phyloP scores from a whole-genome alignment of 2,329 filamentous ascomycete genomes.

The Hymenoscyphus infarciens region DNA sequence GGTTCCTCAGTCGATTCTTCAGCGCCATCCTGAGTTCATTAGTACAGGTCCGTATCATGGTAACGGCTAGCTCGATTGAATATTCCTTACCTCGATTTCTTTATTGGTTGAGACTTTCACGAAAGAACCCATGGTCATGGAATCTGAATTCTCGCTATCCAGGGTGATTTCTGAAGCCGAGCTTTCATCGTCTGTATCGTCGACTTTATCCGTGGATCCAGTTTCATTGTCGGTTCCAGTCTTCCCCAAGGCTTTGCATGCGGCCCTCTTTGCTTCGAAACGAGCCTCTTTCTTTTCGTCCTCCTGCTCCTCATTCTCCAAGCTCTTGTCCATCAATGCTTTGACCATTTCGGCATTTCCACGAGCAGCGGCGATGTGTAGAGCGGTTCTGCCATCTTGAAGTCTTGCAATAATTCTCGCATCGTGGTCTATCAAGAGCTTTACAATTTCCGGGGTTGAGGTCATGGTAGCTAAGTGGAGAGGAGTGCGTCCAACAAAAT shows the following conservation, averaged over 20 bases:
- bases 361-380: constrained; percentile 75
- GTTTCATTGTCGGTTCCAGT: constrained; percentile 10
- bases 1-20: constrained; percentile 64
- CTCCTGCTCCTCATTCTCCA: constrained; percentile 67
- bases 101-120: constrained; percentile 57
- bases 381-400: constrained; percentile 74
- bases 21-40: constrained; percentile 45
- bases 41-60: background rate
- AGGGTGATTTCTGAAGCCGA: constrained; percentile 34
- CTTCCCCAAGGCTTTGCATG: constrained; percentile 6
- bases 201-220: constrained; percentile 23
- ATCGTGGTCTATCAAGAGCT: constrained; percentile 66
- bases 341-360: constrained; percentile 67
- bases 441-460: constrained; percentile 67
- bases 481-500: constrained; percentile 75
- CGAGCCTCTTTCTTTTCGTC: constrained; percentile 52
- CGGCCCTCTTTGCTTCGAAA: constrained; percentile 30
- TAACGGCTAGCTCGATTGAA: constrained; percentile 51
- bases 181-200: constrained; percentile 38
- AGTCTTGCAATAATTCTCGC: constrained; percentile 71
- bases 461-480: constrained; percentile 71
- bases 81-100: constrained; percentile 41
- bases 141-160: constrained; percentile 37
- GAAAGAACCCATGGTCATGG: constrained; percentile 67
- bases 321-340: constrained; percentile 69